Evolutionary conservation across 495 filamentous ascomycete genomes (phyloP), one percentile per base, ranked within the genome.

Genomic region (Aspergillus conjunctus): DNA sequence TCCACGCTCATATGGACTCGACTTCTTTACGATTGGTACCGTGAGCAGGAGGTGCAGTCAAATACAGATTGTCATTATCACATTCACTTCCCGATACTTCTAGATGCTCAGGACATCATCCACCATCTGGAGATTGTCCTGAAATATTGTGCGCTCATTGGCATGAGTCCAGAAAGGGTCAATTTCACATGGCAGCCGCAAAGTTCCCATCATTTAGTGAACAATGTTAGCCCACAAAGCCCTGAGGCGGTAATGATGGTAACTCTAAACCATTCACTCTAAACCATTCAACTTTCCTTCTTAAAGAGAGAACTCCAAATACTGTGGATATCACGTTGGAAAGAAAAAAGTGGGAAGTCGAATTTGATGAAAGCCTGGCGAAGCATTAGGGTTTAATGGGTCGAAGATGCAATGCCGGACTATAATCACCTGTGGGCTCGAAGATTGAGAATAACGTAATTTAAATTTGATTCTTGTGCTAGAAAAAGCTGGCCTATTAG

Each of bases 21-120:
- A 4, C 2, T 33, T 2, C 61, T 77, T 7, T 71, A 67, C 56
- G 68, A 72, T 7, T 77, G 68, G 48, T 76, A 67, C 59, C 31
- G 50, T 17, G 39, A 64, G 4, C 49, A 66, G 45, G 0, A 22
- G 3, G 51, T 5, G 14, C 34, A 31, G 34, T 21, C 53, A 20
- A 18, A 2, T 30, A 12, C 34, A 20, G 31, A n/a, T 20, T 18
- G 26, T 31, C 32, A 51, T 5, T 5, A 30, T 30, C 61, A 58
- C 48, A 37, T 37, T 37, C 12, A 7, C 33, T 37, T 37, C 12
- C 75, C 76, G 3, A 33, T 77, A 7, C 51, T 79, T 5, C 59
- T 79, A 18, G 76, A 79, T 53, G 75, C 76, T 2, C 62, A 77
- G 46, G 76, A 79, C 56, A 51, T 76, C 39, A 75, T 76, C 26